These are phyloP conservation scores for Colletotrichum godetiae DNA, from an alignment of 2,329 filamentous ascomycete species.

Conservation along the genomic window DNA sequence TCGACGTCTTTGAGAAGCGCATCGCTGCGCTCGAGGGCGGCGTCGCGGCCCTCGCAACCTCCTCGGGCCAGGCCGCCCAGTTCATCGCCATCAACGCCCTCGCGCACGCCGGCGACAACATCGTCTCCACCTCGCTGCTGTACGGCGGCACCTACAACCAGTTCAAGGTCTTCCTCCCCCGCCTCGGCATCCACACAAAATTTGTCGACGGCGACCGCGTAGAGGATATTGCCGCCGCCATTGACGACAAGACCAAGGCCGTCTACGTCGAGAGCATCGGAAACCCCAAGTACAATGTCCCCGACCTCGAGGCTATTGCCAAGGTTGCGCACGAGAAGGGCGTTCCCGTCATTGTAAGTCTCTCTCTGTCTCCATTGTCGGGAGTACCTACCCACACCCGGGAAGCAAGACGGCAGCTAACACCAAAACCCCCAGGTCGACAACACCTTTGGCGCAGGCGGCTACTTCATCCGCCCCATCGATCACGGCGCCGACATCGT, in stretches of 20 bases:
- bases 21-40: slow-evolving; percentile 96
- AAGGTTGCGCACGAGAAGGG: slow-evolving; percentile 79
- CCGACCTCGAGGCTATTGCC: slow-evolving; percentile 88
- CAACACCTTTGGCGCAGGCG: slow-evolving; percentile 95
- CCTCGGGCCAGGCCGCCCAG: slow-evolving; percentile 90
- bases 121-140: slow-evolving; percentile 88
- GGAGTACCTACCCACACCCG: background rate
- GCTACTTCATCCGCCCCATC: slow-evolving; percentile 88
- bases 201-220: slow-evolving; percentile 86
- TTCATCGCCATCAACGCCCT: slow-evolving; percentile 90
- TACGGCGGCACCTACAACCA: slow-evolving; percentile 98
- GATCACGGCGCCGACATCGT: slow-evolving; percentile 94
- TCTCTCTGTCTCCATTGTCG: background rate
- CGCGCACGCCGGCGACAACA: slow-evolving; percentile 91
- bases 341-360: slow-evolving; percentile 71
- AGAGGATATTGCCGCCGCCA: slow-evolving; percentile 82
- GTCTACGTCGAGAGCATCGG: slow-evolving; percentile 93
- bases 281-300: slow-evolving; percentile 93
- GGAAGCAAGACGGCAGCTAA: background rate
- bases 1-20: slow-evolving; percentile 96
- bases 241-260: slow-evolving; percentile 94
- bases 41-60: slow-evolving; percentile 83
- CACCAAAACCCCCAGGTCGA: slow-evolving; percentile 68
- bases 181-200: slow-evolving; percentile 89
- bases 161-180: slow-evolving; percentile 89